phyloP scores from a whole-genome alignment of 148 eudicot genomes.

The Rheum nobile region DNA sequence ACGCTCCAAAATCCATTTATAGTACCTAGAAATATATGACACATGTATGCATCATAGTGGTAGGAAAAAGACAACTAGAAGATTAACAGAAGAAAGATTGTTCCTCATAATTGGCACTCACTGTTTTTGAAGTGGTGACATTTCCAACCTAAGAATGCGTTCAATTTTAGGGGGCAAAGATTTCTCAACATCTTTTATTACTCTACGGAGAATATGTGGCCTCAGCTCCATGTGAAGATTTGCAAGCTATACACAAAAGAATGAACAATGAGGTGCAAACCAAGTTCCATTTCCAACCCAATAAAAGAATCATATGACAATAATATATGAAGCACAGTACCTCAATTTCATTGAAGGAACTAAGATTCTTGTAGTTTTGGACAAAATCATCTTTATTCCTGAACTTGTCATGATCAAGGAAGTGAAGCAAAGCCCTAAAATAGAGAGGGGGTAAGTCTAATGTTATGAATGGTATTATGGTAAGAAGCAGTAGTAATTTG shows the following conservation, averaged over 20 bases:
- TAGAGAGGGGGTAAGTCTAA: background rate
- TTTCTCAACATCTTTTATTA: conserved; percentile 98
- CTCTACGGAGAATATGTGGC: conserved; percentile 96
- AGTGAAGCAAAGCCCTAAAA: conserved; percentile 96
- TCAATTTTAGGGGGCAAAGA: conserved; percentile 98
- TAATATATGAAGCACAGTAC: conserved; percentile 16
- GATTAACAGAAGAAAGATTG: background rate
- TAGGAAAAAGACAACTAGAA: background rate
- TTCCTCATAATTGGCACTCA: conserved; percentile 19
- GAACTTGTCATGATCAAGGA: conserved; percentile 87
- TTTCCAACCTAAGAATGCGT: conserved; percentile 92
- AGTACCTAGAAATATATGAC: conserved; percentile 46
- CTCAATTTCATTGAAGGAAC: conserved; percentile 94
- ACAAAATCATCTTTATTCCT: conserved; percentile 84
- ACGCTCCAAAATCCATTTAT: conserved; percentile 98
- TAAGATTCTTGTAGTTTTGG: conserved; percentile 91
- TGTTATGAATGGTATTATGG: background rate
- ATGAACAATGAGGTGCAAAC: background rate
- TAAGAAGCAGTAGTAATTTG: background rate
- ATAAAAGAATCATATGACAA: background rate
- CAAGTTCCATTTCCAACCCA: background rate
- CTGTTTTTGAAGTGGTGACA: conserved; percentile 99
- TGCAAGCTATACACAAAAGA: conserved; percentile 45
- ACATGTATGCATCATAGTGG: background rate
- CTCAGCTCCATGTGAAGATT: conserved; percentile 97